Evolutionary conservation across 2,329 filamentous ascomycete genomes (phyloP).

Genomic region (Aspergillus pseudotamarii): DNA sequence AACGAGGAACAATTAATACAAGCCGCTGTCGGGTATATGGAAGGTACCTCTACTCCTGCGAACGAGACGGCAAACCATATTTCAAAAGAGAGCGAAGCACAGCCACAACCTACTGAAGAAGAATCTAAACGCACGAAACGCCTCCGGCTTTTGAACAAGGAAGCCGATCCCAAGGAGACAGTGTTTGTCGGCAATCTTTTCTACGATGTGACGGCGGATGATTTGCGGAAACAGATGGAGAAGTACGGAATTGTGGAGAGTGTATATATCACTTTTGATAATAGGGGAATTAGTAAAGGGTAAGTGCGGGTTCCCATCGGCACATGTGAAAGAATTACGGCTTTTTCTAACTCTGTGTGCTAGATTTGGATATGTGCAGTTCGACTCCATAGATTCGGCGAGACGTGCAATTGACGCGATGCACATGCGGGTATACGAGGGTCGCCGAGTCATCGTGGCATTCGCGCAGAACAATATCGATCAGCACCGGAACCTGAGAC

Average conservation of each 20-base stretch:
- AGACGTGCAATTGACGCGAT: constrained; percentile 59
- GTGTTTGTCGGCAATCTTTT: constrained; percentile 71
- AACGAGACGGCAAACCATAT: not conserved
- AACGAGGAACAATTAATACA: constrained; percentile 10
- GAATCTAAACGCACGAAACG: constrained; percentile 16
- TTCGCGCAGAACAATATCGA: constrained; percentile 49
- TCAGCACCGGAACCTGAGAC: constrained; percentile 28
- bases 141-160: constrained; percentile 9
- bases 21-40: constrained; percentile 6
- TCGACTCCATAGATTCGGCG: constrained; percentile 57
- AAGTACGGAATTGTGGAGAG: constrained; percentile 60
- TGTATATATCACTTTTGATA: constrained; percentile 62
- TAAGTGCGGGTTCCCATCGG: constrained; percentile 38
- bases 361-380: constrained; percentile 70
- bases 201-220: constrained; percentile 66
- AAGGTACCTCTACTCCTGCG: not conserved
- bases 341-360: constrained; percentile 1
- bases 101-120: constrained; percentile 21
- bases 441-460: constrained; percentile 65
- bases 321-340: not conserved
- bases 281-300: constrained; percentile 70
- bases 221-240: constrained; percentile 62
- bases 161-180: constrained; percentile 44
- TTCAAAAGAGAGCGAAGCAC: constrained; percentile 37
- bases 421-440: constrained; percentile 64